A percentile compares a stretch with the other conserved stretches of the same genome.
These are phyloP conservation scores for Podospora anserina DNA, from an alignment of 495 filamentous ascomycete species.

Conservation along the genomic window DNA sequence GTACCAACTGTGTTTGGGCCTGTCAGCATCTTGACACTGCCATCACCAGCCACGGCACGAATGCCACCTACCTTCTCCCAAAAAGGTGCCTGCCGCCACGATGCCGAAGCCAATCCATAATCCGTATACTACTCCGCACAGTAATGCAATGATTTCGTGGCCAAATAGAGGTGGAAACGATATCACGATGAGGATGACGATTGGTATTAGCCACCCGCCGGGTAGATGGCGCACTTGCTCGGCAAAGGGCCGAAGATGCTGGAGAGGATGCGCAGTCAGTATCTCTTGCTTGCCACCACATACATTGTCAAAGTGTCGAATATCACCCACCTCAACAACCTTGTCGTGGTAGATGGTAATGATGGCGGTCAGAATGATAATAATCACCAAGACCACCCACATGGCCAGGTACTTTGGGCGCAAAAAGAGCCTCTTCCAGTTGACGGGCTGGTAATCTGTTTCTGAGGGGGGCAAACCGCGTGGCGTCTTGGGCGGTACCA, in stretches of 20 bases:
- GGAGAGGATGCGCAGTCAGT: neutral
- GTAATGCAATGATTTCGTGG: constrained; percentile 33
- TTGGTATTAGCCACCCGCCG: constrained; percentile 32
- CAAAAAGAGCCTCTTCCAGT: constrained; percentile 25
- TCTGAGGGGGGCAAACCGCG: neutral
- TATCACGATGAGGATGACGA: constrained; percentile 34
- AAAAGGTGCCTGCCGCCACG: constrained; percentile 32
- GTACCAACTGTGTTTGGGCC: constrained; percentile 12
- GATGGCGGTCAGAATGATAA: constrained; percentile 21
- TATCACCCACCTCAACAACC: constrained; percentile 19
- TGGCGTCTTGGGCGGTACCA: neutral
- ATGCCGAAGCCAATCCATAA: constrained; percentile 33
- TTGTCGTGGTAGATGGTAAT: constrained; percentile 23
- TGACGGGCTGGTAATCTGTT: constrained; percentile 25
- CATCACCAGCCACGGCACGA: neutral
- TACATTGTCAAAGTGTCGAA: neutral
- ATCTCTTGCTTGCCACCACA: too few relatives aligned
- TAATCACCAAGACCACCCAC: constrained; percentile 17
- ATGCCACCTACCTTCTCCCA: constrained; percentile 24
- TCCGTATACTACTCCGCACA: constrained; percentile 36
- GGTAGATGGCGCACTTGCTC: constrained; percentile 29
- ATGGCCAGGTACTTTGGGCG: constrained; percentile 21
- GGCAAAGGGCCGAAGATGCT: constrained; percentile 28
- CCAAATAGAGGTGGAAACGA: constrained; percentile 38
- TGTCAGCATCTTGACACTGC: constrained; percentile 8